Base-by-base conservation (phyloP, 164 flowering plant genomes). In the Magnolia sinica region DNA sequence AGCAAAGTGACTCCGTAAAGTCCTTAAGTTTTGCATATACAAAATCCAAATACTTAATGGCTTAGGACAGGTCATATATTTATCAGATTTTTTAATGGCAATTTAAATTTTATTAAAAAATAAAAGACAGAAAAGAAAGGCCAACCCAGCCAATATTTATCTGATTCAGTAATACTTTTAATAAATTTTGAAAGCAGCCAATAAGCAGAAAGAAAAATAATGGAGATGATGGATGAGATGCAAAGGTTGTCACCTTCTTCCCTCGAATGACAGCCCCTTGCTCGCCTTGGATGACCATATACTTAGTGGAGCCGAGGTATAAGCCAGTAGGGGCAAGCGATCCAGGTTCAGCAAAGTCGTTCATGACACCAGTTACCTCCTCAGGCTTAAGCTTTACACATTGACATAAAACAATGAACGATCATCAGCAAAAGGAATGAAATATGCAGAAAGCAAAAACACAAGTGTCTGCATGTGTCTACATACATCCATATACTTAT, bases 271-370 rank as follows among this genome's bases (percentile, higher is more conserved):
- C 75, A 51, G 67, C 75, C 66, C 75, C 75, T 20, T 50, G 50
- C 75, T 73, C 75, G n/a, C 75, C 75, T 73, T 73, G 75, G 50
- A 73, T 73, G 7, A 73, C 75, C 75, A 73, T 73, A 58, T 73
- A 73, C 14, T 73, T 73, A 10, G 75, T 73, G 49, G 75, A 73
- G 22, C 75, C 75, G 58, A 73, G 75, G 75, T 73, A 73, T 29
- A 73, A 73, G 11, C 75, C 75, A 31, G 75, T 73, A 2, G 75
- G 75, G 2, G 75, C 75, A 59, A 73, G 68, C 20, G 75, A 73
- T 63, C 75, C 75, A 29, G 75, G 75, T 18, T 73, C 75, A 29
- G 45, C 63, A 24, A 67, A 74, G 49, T 50, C 70, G 64, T 37
- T 50, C 58, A 58, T 58, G 27, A 73, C 58, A 4, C 68, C 75